Conservation (phyloP, 495 filamentous ascomycete genomes). For the Ramalina peruviana region DNA sequence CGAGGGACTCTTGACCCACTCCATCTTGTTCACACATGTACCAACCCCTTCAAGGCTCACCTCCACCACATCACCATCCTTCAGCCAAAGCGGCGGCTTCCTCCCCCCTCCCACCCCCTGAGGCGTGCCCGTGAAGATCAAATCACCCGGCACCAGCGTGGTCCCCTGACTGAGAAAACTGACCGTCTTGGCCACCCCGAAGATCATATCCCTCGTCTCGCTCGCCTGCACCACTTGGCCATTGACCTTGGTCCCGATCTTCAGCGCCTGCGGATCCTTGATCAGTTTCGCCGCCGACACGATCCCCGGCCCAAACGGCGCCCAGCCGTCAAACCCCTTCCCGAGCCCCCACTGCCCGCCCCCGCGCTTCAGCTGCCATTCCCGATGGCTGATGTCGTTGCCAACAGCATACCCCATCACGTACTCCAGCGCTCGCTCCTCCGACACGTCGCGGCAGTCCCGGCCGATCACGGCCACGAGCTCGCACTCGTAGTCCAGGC, state of each 20-base stretch:
- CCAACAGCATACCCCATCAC: conserved; percentile 71
- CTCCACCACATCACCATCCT: conserved; percentile 67
- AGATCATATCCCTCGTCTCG: conserved; percentile 71
- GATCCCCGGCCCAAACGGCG: conserved; percentile 74
- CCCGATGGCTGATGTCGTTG: conserved; percentile 73
- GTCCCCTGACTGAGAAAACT: conserved; percentile 64
- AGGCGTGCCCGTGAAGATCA: conserved; percentile 81
- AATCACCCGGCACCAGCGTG: conserved; percentile 62
- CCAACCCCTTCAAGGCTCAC: conserved; percentile 61
- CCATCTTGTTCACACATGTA: conserved; percentile 56
- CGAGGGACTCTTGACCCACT: not conserved
- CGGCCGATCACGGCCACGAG: conserved; percentile 68
- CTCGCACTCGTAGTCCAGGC: conserved; percentile 78
- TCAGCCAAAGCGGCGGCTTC: conserved; percentile 61
- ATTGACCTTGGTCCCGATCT: conserved; percentile 57
- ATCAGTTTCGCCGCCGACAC: conserved; percentile 50
- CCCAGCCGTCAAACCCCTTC: conserved; percentile 83
- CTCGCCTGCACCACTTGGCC: conserved; percentile 59
- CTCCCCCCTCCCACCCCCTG: conserved; percentile 69
- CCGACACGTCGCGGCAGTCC: conserved; percentile 50
- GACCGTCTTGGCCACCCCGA: conserved; percentile 59
- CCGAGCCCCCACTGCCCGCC: conserved; percentile 72
- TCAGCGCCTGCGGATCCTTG: conserved; percentile 51
- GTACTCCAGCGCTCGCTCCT: conserved; percentile 53
- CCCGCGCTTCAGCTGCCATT: conserved; percentile 68